Evolutionary conservation across 371 early-diverging fungal species (phyloP).

Genomic region (Mortierella sp.): DNA sequence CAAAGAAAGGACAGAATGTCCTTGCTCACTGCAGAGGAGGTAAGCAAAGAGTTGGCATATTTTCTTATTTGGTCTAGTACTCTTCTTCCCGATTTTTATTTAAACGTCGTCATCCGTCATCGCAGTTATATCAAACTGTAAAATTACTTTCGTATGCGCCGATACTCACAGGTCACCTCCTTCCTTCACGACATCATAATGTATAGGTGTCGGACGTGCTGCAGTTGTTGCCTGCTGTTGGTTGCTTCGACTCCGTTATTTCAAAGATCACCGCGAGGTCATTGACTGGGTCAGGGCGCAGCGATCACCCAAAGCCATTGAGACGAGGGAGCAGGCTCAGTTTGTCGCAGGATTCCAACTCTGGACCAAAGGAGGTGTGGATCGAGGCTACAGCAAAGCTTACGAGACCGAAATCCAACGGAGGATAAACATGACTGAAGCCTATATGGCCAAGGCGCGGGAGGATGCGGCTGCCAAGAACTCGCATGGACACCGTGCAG

Average conservation of each 20-base stretch:
- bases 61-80: background rate
- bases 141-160: background rate
- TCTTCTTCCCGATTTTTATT: background rate
- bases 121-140: background rate
- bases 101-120: background rate
- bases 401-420: constrained; percentile 37
- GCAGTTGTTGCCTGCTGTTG: constrained; percentile 85
- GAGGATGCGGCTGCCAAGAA: constrained; percentile 31
- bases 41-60: constrained; percentile 26
- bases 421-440: constrained; percentile 43
- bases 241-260: constrained; percentile 61
- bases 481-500: constrained; percentile 6
- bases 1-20: constrained; percentile 70
- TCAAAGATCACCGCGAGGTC: constrained; percentile 36
- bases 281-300: constrained; percentile 51
- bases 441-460: constrained; percentile 37
- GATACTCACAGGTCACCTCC: background rate
- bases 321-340: constrained; percentile 48
- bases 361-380: constrained; percentile 31
- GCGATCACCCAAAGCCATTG: constrained; percentile 53
- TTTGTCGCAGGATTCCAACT: constrained; percentile 47
- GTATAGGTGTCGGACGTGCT: constrained; percentile 81
- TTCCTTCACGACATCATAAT: background rate
- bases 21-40: constrained; percentile 87
- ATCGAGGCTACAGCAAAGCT: constrained; percentile 14